Percentiles rank a stretch among this genome's conserved stretches.
phyloP scores from a whole-genome alignment of 345 rosid species.

The Hibiscus tridactylites region DNA sequence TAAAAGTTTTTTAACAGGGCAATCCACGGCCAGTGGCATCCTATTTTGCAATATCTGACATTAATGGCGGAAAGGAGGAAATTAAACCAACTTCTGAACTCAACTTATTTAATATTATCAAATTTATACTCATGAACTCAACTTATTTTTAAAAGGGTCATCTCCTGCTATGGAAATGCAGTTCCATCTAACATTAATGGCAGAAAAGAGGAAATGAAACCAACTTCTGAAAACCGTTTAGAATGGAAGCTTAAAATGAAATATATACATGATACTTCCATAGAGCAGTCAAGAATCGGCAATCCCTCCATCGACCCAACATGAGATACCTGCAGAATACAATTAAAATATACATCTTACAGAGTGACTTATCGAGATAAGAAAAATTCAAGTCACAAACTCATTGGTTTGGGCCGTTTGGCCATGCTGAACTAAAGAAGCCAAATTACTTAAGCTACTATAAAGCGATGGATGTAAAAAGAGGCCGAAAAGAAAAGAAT shows the following conservation, averaged over 20 bases:
- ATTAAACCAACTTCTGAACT: too few relatives aligned
- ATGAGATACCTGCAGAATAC: slow-evolving; percentile 62
- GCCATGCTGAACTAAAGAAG: background rate
- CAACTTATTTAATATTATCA: background rate
- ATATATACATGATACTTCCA: slow-evolving; percentile 50
- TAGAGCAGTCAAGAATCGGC: slow-evolving; percentile 58
- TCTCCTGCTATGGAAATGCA: background rate
- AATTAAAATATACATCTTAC: slow-evolving; percentile 8
- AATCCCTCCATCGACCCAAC: slow-evolving; percentile 62
- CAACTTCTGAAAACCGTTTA: background rate
- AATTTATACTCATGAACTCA: background rate
- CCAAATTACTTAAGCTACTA: background rate
- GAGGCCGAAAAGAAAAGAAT: background rate
- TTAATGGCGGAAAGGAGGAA: too few relatives aligned
- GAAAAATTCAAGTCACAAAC: too few relatives aligned
- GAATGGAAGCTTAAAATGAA: slow-evolving; percentile 10
- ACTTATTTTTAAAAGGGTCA: background rate
- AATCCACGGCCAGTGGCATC: background rate
- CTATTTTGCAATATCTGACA: background rate
- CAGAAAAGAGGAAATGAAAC: background rate
- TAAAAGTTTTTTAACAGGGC: background rate
- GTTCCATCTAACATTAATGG: background rate
- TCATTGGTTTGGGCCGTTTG: too few relatives aligned
- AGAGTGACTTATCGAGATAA: background rate
- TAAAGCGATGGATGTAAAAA: background rate